A percentile compares a stretch with the other conserved stretches of the same genome.
Conservation (phyloP, 208 protist species). For the Trypanosoma grayi region DNA sequence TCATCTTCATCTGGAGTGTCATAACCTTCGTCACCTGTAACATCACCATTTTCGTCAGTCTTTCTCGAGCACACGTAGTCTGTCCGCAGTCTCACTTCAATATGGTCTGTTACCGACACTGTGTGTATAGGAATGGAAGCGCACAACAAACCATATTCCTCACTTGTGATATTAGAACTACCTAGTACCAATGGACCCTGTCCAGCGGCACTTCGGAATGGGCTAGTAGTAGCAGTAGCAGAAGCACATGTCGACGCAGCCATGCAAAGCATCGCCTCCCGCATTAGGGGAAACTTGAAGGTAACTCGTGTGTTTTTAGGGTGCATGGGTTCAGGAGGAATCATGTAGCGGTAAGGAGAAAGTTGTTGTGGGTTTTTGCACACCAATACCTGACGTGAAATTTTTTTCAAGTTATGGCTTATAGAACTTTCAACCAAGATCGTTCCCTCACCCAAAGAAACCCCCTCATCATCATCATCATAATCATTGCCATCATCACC, state of each 20-base stretch:
- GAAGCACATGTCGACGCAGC: slow-evolving; percentile 28
- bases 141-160: slow-evolving; percentile 35
- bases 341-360: slow-evolving; percentile 66
- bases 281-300: slow-evolving; percentile 58
- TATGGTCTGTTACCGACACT: slow-evolving; percentile 51
- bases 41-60: slow-evolving; percentile 7
- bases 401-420: slow-evolving; percentile 55
- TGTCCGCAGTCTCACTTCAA: slow-evolving; percentile 74
- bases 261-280: slow-evolving; percentile 68
- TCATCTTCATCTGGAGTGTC: neutral
- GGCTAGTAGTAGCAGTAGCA: too few species aligned
- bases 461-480: slow-evolving; percentile 28
- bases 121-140: slow-evolving; percentile 53
- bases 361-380: slow-evolving; percentile 38
- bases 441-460: slow-evolving; percentile 39
- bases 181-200: neutral
- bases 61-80: slow-evolving; percentile 63
- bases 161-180: slow-evolving; percentile 5
- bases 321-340: slow-evolving; percentile 83
- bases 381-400: slow-evolving; percentile 55
- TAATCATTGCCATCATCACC: slow-evolving; percentile 8
- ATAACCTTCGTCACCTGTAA: neutral
- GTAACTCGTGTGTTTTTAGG: slow-evolving; percentile 45
- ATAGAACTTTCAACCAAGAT: slow-evolving; percentile 64
- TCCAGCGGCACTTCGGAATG: too few species aligned